Evolutionary conservation across 139 green algal species (phyloP), one percentile per base, ranked within the genome.

Genomic region (Chlorella sp.): DNA sequence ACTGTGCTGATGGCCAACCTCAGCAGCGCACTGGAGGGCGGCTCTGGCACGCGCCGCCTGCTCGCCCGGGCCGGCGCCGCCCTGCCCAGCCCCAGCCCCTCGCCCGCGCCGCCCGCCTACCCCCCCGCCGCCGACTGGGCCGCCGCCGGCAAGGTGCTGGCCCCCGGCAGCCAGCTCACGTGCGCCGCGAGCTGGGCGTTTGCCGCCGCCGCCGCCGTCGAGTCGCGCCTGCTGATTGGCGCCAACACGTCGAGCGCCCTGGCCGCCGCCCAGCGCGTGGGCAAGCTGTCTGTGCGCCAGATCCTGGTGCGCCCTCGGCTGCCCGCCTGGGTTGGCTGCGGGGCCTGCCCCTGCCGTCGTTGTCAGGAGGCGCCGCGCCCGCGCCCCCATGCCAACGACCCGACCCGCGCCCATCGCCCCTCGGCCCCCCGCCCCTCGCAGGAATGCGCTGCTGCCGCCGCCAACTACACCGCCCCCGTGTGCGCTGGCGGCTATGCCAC

Each of bases 151-250:
- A 36, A 33, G 38, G 63, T 55, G 6, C 36, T n/a, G 3, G 21
- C 56, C 5, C 6, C 56, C 56, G 40, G 17, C 1, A 51, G 48
- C 62, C 62, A 68, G 62, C 8, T 23, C 62, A 23, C 27, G 31
- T 68, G 62, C 25, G 62, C 35, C 63, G 38, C 41, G 11, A 40
- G 40, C 40, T 70, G 41, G 27, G 63, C 63, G 27, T 70, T 70
- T 70, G 63, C 63, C 41, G 63, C 41, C 63, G 63, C 63, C 63
- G 63, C 40, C 40, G 63, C 63, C 40, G 40, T 70, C 63, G 63
- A 70, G 63, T 70, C 41, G 23, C 36, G 27, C 27, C 63, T 70
- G 21, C 36, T 70, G 63, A 70, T 70, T 35, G 41, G 9, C 25
- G 3, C 41, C 63, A 70, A 70, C 63, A 55, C 63, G 27, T 55